These are phyloP conservation scores for Paramecium pentaurelia DNA, from an alignment of 73 alveolate genomes.

Conservation along the genomic window DNA sequence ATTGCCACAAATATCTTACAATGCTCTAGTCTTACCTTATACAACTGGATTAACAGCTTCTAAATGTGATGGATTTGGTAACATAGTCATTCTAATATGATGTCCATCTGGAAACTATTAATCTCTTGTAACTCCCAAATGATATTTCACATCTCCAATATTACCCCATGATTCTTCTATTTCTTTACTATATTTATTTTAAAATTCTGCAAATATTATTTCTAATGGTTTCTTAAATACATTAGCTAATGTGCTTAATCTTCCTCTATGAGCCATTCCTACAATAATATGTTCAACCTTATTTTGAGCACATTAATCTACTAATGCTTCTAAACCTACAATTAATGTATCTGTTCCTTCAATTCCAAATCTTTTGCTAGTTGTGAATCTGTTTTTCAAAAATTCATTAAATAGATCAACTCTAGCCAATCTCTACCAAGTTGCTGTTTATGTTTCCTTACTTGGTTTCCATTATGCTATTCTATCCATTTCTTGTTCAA, in stretches of 20 bases:
- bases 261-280: slow-evolving; percentile 98
- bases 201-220: slow-evolving; percentile 68
- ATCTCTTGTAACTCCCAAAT: slow-evolving; percentile 74
- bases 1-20: slow-evolving; percentile 66
- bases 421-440: slow-evolving; percentile 74
- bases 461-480: background rate
- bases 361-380: slow-evolving; percentile 91
- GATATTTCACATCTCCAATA: slow-evolving; percentile 83
- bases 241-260: slow-evolving; percentile 88
- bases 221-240: slow-evolving; percentile 82
- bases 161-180: slow-evolving; percentile 69
- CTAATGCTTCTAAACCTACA: slow-evolving; percentile 80
- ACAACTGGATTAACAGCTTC: slow-evolving; percentile 95
- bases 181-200: slow-evolving; percentile 31
- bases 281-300: slow-evolving; percentile 69
- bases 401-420: slow-evolving; percentile 75
- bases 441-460: slow-evolving; percentile 40
- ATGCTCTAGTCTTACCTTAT: slow-evolving; percentile 88
- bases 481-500: slow-evolving; percentile 8
- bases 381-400: slow-evolving; percentile 82
- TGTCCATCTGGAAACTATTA: slow-evolving; percentile 61
- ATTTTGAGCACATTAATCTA: slow-evolving; percentile 60
- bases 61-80: slow-evolving; percentile 96
- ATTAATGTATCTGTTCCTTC: slow-evolving; percentile 89
- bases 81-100: slow-evolving; percentile 61